Percentiles rank a stretch among this genome's conserved stretches.
phyloP scores from a whole-genome alignment of 2,329 filamentous ascomycete genomes.

The Phialemoniopsis sp. region DNA sequence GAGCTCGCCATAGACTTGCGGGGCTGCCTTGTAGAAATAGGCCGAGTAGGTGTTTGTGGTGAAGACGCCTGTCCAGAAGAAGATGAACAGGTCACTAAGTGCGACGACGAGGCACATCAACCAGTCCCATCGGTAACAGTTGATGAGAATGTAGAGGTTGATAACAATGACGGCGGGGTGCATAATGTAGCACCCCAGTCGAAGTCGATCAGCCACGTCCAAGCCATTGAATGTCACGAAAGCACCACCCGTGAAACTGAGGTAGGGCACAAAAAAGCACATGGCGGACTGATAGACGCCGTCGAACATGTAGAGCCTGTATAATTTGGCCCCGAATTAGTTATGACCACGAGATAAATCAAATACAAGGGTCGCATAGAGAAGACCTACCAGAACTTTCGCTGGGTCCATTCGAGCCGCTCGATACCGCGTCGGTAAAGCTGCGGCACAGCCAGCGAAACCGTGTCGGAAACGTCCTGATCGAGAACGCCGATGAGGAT shows the following conservation, averaged over 20 bases:
- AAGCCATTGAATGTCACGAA: conserved; percentile 71
- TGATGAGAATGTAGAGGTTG: conserved; percentile 92
- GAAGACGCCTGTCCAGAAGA: conserved; percentile 94
- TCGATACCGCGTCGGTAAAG: conserved; percentile 95
- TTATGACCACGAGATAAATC: not conserved
- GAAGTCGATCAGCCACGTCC: conserved; percentile 71
- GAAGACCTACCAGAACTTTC: conserved; percentile 88
- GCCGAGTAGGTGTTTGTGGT: conserved; percentile 43
- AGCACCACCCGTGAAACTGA: conserved; percentile 66
- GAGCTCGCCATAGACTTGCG: conserved; percentile 74
- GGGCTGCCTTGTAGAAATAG: conserved; percentile 70
- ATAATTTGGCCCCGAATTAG: not conserved
- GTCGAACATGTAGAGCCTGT: conserved; percentile 87
- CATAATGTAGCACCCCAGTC: conserved; percentile 84
- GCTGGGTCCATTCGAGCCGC: conserved; percentile 91
- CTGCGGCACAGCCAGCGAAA: conserved; percentile 91
- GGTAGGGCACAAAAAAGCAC: conserved; percentile 88
- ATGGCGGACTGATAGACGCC: conserved; percentile 93
- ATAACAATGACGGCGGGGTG: conserved; percentile 82
- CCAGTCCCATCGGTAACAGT: conserved; percentile 98
- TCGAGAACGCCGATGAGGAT: conserved; percentile 96
- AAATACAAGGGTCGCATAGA: too few relatives aligned
- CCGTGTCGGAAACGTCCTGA: conserved; percentile 91
- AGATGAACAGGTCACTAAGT: conserved; percentile 83
- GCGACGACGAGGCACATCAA: conserved; percentile 78